Conservation (phyloP, 805 yeast genomes). For the Dipodascus albidus region DNA sequence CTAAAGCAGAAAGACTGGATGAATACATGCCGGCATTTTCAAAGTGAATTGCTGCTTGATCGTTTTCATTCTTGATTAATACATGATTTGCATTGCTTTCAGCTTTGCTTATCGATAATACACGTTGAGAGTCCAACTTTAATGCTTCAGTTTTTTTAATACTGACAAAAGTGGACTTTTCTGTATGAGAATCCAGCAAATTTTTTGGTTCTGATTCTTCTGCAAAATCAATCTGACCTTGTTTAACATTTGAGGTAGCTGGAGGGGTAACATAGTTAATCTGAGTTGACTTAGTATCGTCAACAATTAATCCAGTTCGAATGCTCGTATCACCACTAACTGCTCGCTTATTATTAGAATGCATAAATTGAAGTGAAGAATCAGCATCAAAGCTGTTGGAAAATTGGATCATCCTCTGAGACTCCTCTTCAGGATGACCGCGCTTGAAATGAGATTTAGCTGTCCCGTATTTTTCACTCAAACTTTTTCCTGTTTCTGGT, state of each 20-base stretch:
- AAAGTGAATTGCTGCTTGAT: background rate
- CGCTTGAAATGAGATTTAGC: too few species aligned
- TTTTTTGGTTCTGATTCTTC: background rate
- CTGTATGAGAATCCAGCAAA: background rate
- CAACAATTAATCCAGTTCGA: background rate
- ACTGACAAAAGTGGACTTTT: background rate
- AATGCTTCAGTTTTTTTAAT: background rate
- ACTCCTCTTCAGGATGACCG: background rate
- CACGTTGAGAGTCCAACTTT: too few species aligned
- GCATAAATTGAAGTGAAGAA: background rate
- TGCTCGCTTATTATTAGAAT: background rate
- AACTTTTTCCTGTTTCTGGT: background rate
- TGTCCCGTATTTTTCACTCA: too few species aligned
- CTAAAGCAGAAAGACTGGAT: background rate
- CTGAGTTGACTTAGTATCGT: background rate
- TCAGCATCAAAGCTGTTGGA: background rate
- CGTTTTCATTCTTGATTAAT: background rate
- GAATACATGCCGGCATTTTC: background rate
- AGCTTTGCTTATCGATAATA: too few species aligned
- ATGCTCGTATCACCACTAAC: background rate
- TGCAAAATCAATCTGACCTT: background rate
- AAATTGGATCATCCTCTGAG: background rate
- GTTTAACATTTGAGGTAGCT: background rate
- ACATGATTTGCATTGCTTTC: too few species aligned
- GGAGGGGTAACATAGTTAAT: background rate